Conservation (phyloP, 1,139 yeast genomes). For the Nakaseomyces kungkrabaensis region DNA sequence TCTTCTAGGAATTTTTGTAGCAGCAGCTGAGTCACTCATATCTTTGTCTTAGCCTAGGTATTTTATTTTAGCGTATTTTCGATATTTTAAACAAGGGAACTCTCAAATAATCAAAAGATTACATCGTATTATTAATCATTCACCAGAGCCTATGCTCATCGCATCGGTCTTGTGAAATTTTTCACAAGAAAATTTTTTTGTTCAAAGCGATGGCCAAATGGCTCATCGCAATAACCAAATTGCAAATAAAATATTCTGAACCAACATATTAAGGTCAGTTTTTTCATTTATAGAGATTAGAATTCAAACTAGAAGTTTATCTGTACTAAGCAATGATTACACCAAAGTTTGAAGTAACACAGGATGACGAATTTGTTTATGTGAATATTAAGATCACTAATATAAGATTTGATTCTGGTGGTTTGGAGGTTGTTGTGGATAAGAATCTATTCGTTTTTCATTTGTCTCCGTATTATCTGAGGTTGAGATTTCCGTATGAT, state of each 20-base stretch:
- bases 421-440: constrained; percentile 68
- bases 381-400: constrained; percentile 54
- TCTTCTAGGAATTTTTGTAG: constrained; percentile 25
- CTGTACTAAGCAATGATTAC: constrained; percentile 47
- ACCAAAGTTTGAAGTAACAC: constrained; percentile 67
- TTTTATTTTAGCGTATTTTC: too few species aligned
- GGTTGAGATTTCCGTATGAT: constrained; percentile 63
- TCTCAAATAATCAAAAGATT: too few species aligned
- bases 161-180: not conserved
- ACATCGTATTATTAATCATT: not conserved
- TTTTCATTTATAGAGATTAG: not conserved
- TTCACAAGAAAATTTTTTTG: not conserved
- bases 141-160: not conserved
- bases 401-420: constrained; percentile 56
- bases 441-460: constrained; percentile 69
- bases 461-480: constrained; percentile 76
- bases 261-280: too few species aligned
- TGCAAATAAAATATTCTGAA: too few species aligned
- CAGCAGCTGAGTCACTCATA: not conserved
- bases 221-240: too few species aligned
- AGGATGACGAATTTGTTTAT: constrained; percentile 62
- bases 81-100: too few species aligned
- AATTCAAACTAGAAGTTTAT: constrained; percentile 19
- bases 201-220: not conserved
- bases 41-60: not conserved